Evolutionary conservation across 768 basidiomycete species (phyloP).

Genomic region (Ramaria sp.): DNA sequence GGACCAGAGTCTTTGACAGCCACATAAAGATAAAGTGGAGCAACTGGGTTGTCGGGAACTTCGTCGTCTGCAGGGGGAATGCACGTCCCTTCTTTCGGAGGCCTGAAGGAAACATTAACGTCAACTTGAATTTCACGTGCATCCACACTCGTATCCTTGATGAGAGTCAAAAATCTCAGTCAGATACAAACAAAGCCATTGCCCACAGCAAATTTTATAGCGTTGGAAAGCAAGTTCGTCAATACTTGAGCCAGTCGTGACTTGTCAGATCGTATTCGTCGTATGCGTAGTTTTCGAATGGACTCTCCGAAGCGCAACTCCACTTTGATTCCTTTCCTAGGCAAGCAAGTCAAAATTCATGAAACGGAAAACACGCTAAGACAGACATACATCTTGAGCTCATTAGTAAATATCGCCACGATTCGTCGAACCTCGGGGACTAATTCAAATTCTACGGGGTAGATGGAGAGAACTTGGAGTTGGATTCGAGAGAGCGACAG

Average conservation of each 20-base stretch:
- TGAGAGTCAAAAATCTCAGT: not conserved
- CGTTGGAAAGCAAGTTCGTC: slow-evolving; percentile 26
- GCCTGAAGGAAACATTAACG: slow-evolving; percentile 20
- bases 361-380: not conserved
- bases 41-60: not conserved
- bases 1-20: slow-evolving; percentile 25
- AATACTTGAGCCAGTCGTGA: slow-evolving; percentile 28
- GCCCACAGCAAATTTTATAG: slow-evolving; percentile 25
- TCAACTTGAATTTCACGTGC: slow-evolving; percentile 20
- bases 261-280: slow-evolving; percentile 24
- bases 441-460: slow-evolving; percentile 14
- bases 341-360: not conserved
- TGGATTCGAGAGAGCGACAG: slow-evolving; percentile 28
- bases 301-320: slow-evolving; percentile 21
- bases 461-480: slow-evolving; percentile 19
- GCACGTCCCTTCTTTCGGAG: slow-evolving; percentile 20
- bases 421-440: slow-evolving; percentile 22
- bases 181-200: not conserved
- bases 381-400: slow-evolving; percentile 20
- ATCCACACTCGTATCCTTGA: slow-evolving; percentile 6
- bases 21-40: slow-evolving; percentile 23
- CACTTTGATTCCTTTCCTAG: slow-evolving; percentile 24
- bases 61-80: slow-evolving; percentile 15
- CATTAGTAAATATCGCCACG: slow-evolving; percentile 25
- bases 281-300: slow-evolving; percentile 16